Base-by-base conservation (phyloP, 352 stramenopile genomes). In the Aphanomyces invadans region DNA sequence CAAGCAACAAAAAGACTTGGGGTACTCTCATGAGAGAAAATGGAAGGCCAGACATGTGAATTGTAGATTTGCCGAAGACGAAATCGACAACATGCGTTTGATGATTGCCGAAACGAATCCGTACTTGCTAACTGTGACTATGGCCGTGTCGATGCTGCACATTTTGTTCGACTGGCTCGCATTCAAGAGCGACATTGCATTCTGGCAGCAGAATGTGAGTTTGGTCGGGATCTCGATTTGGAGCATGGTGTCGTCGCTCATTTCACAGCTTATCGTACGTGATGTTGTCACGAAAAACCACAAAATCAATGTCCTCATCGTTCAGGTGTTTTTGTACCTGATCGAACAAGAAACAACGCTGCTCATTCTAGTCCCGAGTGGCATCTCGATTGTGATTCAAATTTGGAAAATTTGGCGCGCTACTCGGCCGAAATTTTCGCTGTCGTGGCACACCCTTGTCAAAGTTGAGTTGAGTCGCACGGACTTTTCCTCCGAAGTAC, bases 91-190 rank as follows among this genome's bases (percentile, higher is more conserved):
- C 21, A 83, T 98, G 52, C 93, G 95, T 12, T 97, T 79, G 72
- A 98, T 88, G 68, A 83, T 89, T 63, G 79, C 79, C 9, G 95
- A 99, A 62, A 99, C 95, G 21, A 98, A 99, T 72, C 87, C 97
- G 9, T 91, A 95, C 31, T 73, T 99, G 55, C 80, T 99, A 21
- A 86, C 76, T 0, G 82, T 99, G 1, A 98, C 96, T 3, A 89
- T 98, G 65, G 76, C 97, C 31, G 96, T 98, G 25, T 97, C 92
- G n/a, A 74, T 97, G 53, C 77, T 99, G 38, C 97, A 99, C 79
- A 88, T 98, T 28, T 75, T 99, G 19, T 99, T 99, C 71, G 95
- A 99, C 76, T 98, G 97, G 80, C 75, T 99, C 28, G 97, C 96
- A 31, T 99, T 99, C 78, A 97, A 97, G 65, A 98, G 92, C 64